phyloP scores from a whole-genome alignment of 306 rosid species.

The Urtica urens region DNA sequence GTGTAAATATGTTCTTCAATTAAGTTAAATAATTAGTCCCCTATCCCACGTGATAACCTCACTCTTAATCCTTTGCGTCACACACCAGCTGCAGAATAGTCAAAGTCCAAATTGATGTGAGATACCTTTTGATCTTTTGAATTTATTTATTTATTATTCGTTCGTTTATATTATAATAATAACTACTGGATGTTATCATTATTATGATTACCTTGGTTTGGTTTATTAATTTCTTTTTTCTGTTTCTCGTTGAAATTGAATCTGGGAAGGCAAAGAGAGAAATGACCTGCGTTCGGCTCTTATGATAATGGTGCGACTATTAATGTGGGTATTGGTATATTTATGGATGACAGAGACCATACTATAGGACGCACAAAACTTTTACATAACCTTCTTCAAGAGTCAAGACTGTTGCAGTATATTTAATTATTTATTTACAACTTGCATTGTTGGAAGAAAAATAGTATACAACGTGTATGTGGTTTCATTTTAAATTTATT shows the following conservation, averaged over 20 bases:
- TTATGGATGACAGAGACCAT: neutral
- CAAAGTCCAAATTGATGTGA: slow-evolving; percentile 17
- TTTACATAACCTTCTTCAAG: neutral
- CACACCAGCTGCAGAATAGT: slow-evolving; percentile 6
- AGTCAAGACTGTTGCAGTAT: neutral
- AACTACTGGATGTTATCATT: too few species aligned
- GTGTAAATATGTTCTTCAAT: too few species aligned
- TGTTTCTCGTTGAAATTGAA: neutral
- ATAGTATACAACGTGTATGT: neutral
- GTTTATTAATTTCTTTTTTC: neutral
- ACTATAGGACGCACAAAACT: neutral
- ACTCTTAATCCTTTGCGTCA: neutral
- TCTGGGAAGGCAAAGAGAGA: neutral
- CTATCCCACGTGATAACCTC: slow-evolving; percentile 22
- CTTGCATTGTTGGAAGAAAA: neutral
- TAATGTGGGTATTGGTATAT: neutral
- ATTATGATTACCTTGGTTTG: neutral
- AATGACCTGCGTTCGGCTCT: neutral
- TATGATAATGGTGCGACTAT: neutral
- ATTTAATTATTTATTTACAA: too few species aligned
- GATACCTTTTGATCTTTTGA: neutral
- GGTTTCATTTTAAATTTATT: neutral
- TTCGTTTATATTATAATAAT: too few species aligned
- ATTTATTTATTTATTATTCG: neutral
- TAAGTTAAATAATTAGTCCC: too few species aligned